Evolutionary conservation across 1,284 basidiomycete genomes (phyloP).

Genomic region (Mycena citricolor): DNA sequence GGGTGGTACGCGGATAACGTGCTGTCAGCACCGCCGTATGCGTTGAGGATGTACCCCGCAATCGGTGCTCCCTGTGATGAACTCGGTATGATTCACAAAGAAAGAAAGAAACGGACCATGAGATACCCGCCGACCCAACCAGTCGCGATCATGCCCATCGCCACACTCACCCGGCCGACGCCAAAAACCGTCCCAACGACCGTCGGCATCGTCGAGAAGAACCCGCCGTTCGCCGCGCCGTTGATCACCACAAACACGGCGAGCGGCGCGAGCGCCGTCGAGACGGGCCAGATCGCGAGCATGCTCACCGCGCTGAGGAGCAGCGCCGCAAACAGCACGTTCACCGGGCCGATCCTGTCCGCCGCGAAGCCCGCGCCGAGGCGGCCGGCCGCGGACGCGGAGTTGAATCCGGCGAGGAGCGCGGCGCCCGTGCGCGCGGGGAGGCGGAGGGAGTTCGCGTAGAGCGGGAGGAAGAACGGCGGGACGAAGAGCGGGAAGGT

Average conservation of each 20-base stretch:
- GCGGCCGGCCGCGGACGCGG: conserved; percentile 34
- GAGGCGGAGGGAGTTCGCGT: conserved; percentile 32
- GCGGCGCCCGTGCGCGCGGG: conserved; percentile 27
- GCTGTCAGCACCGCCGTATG: conserved; percentile 27
- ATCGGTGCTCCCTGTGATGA: conserved; percentile 24
- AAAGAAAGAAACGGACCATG: conserved; percentile 6
- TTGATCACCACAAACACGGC: conserved; percentile 31
- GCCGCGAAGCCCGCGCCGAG: conserved; percentile 28
- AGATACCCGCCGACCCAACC: conserved; percentile 30
- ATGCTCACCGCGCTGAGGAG: conserved; percentile 31
- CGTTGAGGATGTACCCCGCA: conserved; percentile 33
- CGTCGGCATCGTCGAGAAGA: conserved; percentile 35
- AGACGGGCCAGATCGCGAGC: conserved; percentile 34
- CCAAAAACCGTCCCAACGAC: conserved; percentile 33
- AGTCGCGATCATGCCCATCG: conserved; percentile 34
- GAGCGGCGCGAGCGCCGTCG: conserved; percentile 31
- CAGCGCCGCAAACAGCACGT: conserved; percentile 28
- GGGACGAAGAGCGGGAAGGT: conserved; percentile 38
- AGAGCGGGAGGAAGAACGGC: conserved; percentile 37
- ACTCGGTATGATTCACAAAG: not conserved
- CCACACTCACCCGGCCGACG: conserved; percentile 26
- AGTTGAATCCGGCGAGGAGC: conserved; percentile 34
- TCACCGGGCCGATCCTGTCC: conserved; percentile 34
- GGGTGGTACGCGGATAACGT: conserved; percentile 23
- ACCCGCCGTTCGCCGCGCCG: conserved; percentile 34